These are phyloP conservation scores for Serendipita vermifera DNA, from an alignment of 768 basidiomycete genomes.

Conservation along the genomic window DNA sequence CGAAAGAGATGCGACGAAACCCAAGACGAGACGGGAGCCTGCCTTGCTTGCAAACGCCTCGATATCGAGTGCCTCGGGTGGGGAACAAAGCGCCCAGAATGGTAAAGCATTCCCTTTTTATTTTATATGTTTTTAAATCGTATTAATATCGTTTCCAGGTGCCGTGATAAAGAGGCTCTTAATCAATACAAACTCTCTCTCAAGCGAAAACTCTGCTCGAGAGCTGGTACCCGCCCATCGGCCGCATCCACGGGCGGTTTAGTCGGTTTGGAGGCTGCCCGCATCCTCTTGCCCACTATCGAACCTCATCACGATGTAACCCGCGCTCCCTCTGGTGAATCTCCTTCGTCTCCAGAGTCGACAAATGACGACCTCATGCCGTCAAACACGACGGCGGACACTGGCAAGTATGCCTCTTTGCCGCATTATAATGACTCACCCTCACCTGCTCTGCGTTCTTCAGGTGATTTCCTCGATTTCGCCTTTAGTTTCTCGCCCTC, in stretches of 20 bases:
- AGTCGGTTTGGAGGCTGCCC: too few relatives aligned
- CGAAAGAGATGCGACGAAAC: conserved; percentile 81
- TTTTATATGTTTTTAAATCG: not conserved
- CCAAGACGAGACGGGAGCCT: conserved; percentile 44
- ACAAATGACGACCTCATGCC: not conserved
- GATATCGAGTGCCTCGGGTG: conserved; percentile 75
- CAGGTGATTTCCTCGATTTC: not conserved
- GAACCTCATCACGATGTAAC: not conserved
- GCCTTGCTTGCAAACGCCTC: conserved; percentile 65
- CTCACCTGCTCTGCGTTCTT: not conserved
- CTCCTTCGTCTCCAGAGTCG: not conserved
- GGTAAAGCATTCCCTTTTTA: conserved; percentile 7
- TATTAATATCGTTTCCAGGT: not conserved
- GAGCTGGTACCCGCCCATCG: not conserved
- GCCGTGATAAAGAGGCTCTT: not conserved
- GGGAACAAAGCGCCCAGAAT: conserved; percentile 59
- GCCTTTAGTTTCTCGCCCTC: not conserved
- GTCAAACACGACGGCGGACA: not conserved
- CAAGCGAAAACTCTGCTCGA: not conserved
- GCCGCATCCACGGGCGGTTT: not conserved
- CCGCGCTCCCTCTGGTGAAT: not conserved
- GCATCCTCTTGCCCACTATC: too few relatives aligned
- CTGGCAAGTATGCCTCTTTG: conserved; percentile 7
- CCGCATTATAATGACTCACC: not conserved
- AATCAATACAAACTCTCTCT: not conserved